Base-by-base conservation (phyloP, 192 early-diverging fungal species). In the Coemansia sp. region DNA sequence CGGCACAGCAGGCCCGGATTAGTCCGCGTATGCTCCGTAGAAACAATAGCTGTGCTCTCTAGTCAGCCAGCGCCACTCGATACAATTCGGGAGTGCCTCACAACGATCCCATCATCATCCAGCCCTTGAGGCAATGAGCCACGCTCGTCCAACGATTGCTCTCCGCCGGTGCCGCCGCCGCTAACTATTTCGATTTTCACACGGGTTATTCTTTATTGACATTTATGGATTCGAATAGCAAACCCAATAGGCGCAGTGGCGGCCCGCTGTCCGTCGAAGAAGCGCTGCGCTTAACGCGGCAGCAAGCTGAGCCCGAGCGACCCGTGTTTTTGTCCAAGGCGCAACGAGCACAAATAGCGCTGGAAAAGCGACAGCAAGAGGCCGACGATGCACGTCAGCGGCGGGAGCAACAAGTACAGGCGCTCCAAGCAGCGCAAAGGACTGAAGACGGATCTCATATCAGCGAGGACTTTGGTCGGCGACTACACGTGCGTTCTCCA, bases 321-420 rank as follows among this genome's bases (percentile, higher is more conserved):
- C 80, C 80, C 2, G 75, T 83, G 40, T 99, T 97, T 62, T 58
- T 99, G 64, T 92, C 92, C 15, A 99, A 99, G 74, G 93, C 92
- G 74, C 90, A 99, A 73, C 86, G 97, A 15, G 91, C 91, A 25
- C 86, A 93, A 62, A 62, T 92, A 38, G 97, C 97, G 6, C 76
- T 99, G 22, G 93, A 96, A 63, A 83, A 86, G 45, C 77, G 91
- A 39, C 88, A 92, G 76, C 85, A 87, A 51, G 92, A 96, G 65
- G 94, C 96, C 0, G 92, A 94, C 47, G 86, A 88, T 35, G 67
- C 84, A 66, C 85, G 91, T 15, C 68, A 79, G 10, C 67, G 65
- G 10, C 87, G 94, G 39, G 89, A 89, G 6, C 84, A 74, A n/a
- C 89, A 93, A 40, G 81, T 90, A 17, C 77, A 87, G 73, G 41